phyloP scores from a whole-genome alignment of 2,329 filamentous ascomycete genomes.

The Blumeriella jaapii region DNA sequence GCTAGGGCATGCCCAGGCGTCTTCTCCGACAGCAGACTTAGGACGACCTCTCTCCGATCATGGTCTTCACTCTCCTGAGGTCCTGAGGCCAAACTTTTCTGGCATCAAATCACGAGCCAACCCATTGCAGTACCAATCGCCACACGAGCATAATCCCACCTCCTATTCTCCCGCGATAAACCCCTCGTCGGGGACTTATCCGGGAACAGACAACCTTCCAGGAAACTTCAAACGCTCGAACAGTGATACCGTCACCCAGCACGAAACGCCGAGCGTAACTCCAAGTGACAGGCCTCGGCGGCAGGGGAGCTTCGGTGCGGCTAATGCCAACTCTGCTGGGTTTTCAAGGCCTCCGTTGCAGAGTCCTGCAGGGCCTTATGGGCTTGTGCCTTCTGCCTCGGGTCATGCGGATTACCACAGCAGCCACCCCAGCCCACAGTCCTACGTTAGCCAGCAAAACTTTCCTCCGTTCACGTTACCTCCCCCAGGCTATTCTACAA shows the following conservation, averaged over 20 bases:
- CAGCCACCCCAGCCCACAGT: constrained; percentile 35
- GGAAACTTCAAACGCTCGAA: constrained; percentile 24
- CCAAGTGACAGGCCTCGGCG: constrained; percentile 16
- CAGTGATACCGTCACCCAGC: constrained; percentile 21
- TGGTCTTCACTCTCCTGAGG: constrained; percentile 25
- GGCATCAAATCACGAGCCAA: constrained; percentile 19
- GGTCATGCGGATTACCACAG: constrained; percentile 32
- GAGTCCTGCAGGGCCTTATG: constrained; percentile 37
- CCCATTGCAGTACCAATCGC: constrained; percentile 25
- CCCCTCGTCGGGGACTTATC: constrained; percentile 22
- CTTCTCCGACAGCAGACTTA: constrained; percentile 26
- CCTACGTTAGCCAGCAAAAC: constrained; percentile 48
- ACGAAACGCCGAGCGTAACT: constrained; percentile 14
- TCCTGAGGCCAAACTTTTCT: constrained; percentile 19
- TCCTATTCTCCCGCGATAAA: constrained; percentile 24
- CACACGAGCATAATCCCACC: constrained; percentile 20
- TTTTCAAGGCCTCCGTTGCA: constrained; percentile 37
- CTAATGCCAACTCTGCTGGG: constrained; percentile 25
- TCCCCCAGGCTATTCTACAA: constrained; percentile 41
- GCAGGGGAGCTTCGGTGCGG: constrained; percentile 25
- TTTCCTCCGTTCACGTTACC: constrained; percentile 53
- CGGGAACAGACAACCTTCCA: constrained; percentile 19
- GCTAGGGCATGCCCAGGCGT: constrained; percentile 35
- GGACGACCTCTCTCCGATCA: constrained; percentile 17
- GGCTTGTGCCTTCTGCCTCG: constrained; percentile 41